Evolutionary conservation across 2,329 filamentous ascomycete species (phyloP), one percentile per base, ranked within the genome.

Genomic region (Eurotiales sp.): DNA sequence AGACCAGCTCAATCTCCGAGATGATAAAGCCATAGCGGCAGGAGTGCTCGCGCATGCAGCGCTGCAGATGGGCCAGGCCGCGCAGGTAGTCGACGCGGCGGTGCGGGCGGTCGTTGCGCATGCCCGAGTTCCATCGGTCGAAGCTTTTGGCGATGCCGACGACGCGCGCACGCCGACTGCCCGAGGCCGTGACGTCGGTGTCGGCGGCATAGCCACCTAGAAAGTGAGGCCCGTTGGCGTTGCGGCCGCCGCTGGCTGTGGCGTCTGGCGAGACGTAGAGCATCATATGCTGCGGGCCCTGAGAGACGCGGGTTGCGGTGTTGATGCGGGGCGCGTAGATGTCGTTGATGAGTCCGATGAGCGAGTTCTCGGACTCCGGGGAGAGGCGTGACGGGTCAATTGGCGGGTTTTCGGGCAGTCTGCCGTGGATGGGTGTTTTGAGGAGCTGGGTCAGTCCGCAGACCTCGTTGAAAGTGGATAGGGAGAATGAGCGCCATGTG

Each of bases 11-110:
- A 61, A 96, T 96, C 72, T 96, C 92, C 1, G 90, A 96, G 64
- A 96, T 84, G 69, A 97, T 92, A 77, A 96, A 97, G 50, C 92
- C 92, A 69, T 96, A 97, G 53, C 92, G 85, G 66, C 89, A 95
- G 59, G 85, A 85, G 72, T 96, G 88, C 72, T 95, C 90, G 68
- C 92, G 90, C 90, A 96, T 96, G 64, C 86, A 85, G 65, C 88
- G 83, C 71, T 97, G 92, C 40, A 96, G 77, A 61, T 95, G 89
- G 0, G 90, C 80, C 4, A 97, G 82, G 1, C 89, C 89, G 46
- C 87, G 85, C 17, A 96, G 85, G 74, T 96, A 96, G 71, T 92
- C 85, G 52, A 96, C 88, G 53, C 88, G 86, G 72, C 90, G 87
- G 69, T 90, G 82, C 57, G 91, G 89, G 40, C 85, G 84, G 68